Evolutionary conservation across 2,329 filamentous ascomycete species (phyloP).

Genomic region (Cytospora piceae): DNA sequence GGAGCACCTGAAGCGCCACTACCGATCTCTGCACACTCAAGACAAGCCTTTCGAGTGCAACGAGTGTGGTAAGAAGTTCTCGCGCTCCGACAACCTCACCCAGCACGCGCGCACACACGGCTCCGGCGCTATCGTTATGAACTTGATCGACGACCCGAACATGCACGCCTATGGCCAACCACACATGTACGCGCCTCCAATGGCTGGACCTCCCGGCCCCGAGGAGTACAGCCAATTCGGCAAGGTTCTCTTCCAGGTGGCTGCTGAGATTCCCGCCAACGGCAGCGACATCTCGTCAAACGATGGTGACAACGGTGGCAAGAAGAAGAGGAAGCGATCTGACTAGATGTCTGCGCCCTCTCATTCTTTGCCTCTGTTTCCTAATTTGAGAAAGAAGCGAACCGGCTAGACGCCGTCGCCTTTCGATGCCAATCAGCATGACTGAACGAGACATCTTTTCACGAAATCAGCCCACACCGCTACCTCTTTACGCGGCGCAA

Average conservation of each 20-base stretch:
- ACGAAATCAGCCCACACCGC: conserved; percentile 37
- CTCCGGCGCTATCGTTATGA: conserved; percentile 87
- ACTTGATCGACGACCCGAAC: conserved; percentile 76
- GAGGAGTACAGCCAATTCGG: conserved; percentile 72
- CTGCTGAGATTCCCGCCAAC: conserved; percentile 72
- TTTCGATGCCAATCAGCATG: conserved; percentile 30
- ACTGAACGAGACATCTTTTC: conserved; percentile 39
- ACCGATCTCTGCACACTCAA: conserved; percentile 95
- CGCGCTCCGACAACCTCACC: conserved; percentile 92
- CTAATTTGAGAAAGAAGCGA: conserved; percentile 36
- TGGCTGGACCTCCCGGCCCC: conserved; percentile 49
- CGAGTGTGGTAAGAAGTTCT: conserved; percentile 99
- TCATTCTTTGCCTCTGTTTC: conserved; percentile 14
- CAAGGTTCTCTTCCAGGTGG: conserved; percentile 80
- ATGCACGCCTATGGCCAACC: conserved; percentile 39
- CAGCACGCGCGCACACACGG: conserved; percentile 96
- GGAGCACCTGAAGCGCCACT: conserved; percentile 98
- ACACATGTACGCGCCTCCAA: conserved; percentile 46
- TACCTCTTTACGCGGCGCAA: conserved; percentile 35
- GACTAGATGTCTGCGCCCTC: conserved; percentile 49
- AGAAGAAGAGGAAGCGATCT: conserved; percentile 81
- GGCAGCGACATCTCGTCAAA: conserved; percentile 61
- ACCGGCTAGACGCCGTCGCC: conserved; percentile 45
- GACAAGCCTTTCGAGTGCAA: conserved; percentile 98
- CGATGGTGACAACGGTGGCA: conserved; percentile 54